Percentiles rank a stretch among this genome's conserved stretches.
These are phyloP conservation scores for Aspergillus steynii DNA, from an alignment of 495 filamentous ascomycete species.

Conservation along the genomic window DNA sequence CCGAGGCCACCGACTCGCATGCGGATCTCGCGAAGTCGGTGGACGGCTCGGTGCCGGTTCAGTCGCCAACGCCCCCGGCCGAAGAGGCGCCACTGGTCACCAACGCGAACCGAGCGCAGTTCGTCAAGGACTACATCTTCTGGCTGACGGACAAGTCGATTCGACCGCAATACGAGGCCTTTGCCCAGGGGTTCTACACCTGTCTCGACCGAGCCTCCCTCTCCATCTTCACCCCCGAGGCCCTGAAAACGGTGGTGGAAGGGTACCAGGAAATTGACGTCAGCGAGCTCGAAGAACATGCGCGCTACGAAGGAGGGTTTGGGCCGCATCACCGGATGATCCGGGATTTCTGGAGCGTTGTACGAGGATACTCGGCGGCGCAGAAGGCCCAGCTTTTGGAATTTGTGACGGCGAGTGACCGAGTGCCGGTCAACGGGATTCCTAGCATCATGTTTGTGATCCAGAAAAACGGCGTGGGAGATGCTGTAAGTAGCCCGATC, in stretches of 20 bases:
- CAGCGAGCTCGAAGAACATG: conserved; percentile 61
- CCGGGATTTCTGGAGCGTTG: conserved; percentile 79
- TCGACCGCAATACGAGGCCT: conserved; percentile 74
- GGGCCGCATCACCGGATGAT: conserved; percentile 65
- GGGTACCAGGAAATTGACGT: conserved; percentile 79
- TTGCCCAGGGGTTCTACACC: conserved; percentile 75
- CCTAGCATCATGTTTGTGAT: conserved; percentile 78
- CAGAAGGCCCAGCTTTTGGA: conserved; percentile 75
- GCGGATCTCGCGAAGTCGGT: conserved; percentile 22
- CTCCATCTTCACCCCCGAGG: conserved; percentile 65
- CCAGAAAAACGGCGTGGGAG: conserved; percentile 72
- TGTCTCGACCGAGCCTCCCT: conserved; percentile 71
- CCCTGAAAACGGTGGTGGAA: conserved; percentile 77
- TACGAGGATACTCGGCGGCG: conserved; percentile 61
- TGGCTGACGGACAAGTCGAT: conserved; percentile 82
- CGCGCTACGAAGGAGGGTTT: conserved; percentile 80
- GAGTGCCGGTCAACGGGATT: conserved; percentile 82
- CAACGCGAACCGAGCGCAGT: conserved; percentile 71
- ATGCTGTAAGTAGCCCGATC: conserved; percentile 39
- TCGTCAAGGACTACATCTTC: conserved; percentile 83
- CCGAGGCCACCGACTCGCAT: conserved; percentile 23
- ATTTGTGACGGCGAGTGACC: conserved; percentile 92
- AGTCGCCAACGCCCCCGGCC: conserved; percentile 25
- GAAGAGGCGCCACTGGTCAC: conserved; percentile 60
- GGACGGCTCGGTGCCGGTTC: conserved; percentile 16